Evolutionary conservation across 2,329 filamentous ascomycete species (phyloP), one percentile per base, ranked within the genome.

Genomic region (Colletotrichum spaethianum): DNA sequence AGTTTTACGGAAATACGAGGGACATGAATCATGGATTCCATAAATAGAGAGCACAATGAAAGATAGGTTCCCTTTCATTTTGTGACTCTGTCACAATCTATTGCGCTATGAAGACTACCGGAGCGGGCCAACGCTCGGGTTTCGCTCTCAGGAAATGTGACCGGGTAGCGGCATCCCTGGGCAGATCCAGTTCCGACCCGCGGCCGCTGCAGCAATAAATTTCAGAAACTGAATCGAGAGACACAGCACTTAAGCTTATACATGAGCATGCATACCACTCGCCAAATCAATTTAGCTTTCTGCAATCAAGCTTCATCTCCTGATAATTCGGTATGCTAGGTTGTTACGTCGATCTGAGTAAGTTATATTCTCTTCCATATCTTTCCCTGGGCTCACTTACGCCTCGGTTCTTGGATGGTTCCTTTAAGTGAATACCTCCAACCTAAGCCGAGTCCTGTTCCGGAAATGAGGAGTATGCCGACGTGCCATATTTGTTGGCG

Each of bases 391-490:
- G n/a, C n/a, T n/a, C n/a, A n/a, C n/a, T n/a, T n/a, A n/a, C n/a
- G n/a, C n/a, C n/a, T n/a, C n/a, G n/a, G n/a, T n/a, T n/a, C n/a
- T n/a, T n/a, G n/a, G n/a, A n/a, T n/a, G n/a, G n/a, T n/a, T n/a
- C n/a, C n/a, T n/a, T n/a, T n/a, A n/a, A n/a, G n/a, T n/a, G n/a
- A n/a, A n/a, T n/a, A n/a, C 1, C 78, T 81, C 80, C 81, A 84
- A 18, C 78, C 80, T 1, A 81, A 73, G 46, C 74, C 74, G 70
- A 79, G 82, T 23, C 79, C 79, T 50, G 79, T 70, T 38, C 71
- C 74, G 42, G 79, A 83, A 5, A 84, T 50, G 33, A 76, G 77
- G 38, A 81, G 74, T 75, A 80, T 80, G 46, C 79, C 78, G 8
- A 83, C 78, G 82, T 80, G 16, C 76, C 78, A 14, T 74, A 72